Evolutionary conservation across 2,329 filamentous ascomycete genomes (phyloP).

Genomic region (Hypoxylon sp.): DNA sequence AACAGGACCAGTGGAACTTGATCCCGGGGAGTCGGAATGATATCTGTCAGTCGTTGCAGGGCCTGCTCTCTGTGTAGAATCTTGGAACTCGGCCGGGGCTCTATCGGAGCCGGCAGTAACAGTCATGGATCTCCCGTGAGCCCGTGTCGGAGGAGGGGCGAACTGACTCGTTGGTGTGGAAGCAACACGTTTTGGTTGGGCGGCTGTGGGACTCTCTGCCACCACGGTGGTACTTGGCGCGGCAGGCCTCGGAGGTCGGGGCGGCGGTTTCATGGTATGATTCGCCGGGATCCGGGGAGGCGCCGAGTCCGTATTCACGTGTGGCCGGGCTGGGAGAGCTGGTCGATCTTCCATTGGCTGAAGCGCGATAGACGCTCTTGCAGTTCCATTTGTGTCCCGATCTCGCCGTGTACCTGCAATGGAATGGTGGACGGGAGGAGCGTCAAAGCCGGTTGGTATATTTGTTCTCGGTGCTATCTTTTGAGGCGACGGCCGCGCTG

Average conservation of each 20-base stretch:
- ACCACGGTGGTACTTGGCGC: constrained; percentile 35
- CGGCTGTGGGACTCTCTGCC: constrained; percentile 36
- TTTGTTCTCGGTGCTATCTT: constrained; percentile 44
- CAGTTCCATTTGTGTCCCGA: constrained; percentile 51
- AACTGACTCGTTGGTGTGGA: constrained; percentile 57
- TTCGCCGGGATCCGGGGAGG: constrained; percentile 41
- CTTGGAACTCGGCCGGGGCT: constrained; percentile 50
- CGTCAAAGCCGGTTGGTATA: constrained; percentile 54
- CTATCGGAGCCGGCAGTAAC: constrained; percentile 56
- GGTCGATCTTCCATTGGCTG: constrained; percentile 57
- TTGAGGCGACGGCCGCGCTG: constrained; percentile 54
- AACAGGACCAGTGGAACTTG: constrained; percentile 49
- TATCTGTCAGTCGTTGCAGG: constrained; percentile 30
- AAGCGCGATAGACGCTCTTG: constrained; percentile 49
- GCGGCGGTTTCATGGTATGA: constrained; percentile 50
- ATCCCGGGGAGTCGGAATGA: constrained; percentile 27
- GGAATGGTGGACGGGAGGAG: constrained; percentile 61
- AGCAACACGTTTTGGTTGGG: constrained; percentile 51
- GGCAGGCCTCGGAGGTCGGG: constrained; percentile 53
- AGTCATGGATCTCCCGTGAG: constrained; percentile 59
- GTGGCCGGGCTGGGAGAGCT: constrained; percentile 59
- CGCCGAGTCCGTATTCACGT: constrained; percentile 46
- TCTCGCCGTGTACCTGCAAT: constrained; percentile 55
- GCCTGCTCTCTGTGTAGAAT: constrained; percentile 39
- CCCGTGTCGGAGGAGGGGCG: constrained; percentile 52